Percentiles rank a stretch among this genome's conserved stretches.
These are phyloP conservation scores for Dorcoceras hygrometricum DNA, from an alignment of 257 asterid genomes.

Conservation along the genomic window DNA sequence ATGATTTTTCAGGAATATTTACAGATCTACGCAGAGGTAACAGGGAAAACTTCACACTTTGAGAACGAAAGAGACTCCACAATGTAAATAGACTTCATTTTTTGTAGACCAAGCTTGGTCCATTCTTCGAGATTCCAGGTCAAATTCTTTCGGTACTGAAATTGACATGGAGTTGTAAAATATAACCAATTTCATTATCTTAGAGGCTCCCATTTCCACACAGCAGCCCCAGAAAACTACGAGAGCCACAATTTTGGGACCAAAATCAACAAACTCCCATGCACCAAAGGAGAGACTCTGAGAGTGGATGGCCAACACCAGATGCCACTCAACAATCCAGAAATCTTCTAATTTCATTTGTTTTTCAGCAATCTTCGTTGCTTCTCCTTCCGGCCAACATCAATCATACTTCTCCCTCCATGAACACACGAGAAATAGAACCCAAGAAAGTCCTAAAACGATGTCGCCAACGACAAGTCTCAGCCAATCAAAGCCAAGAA, in stretches of 20 bases:
- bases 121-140: conserved; percentile 14
- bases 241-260: not conserved
- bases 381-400: conserved; percentile 8
- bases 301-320: not conserved
- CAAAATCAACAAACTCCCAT: not conserved
- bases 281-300: not conserved
- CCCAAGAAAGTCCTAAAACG: conserved; percentile 77
- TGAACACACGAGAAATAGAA: conserved; percentile 67
- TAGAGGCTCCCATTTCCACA: conserved; percentile 1
- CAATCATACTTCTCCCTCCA: conserved; percentile 97
- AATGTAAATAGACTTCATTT: conserved; percentile 23
- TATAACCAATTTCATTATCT: not conserved
- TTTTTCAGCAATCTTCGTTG: not conserved
- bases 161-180: not conserved
- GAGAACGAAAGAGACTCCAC: conserved; percentile 23
- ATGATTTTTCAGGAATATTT: conserved; percentile 29
- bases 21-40: conserved; percentile 22
- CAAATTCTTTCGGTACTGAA: conserved; percentile 3
- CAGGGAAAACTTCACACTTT: conserved; percentile 13
- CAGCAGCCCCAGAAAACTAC: not conserved
- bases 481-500: conserved; percentile 82
- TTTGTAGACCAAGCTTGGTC: conserved; percentile 7
- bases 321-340: not conserved
- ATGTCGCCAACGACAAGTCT: conserved; percentile 76
- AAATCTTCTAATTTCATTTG: conserved; percentile 1